Base-by-base conservation (phyloP, 1,139 yeast species). In the Lodderomyces jiufengensis region DNA sequence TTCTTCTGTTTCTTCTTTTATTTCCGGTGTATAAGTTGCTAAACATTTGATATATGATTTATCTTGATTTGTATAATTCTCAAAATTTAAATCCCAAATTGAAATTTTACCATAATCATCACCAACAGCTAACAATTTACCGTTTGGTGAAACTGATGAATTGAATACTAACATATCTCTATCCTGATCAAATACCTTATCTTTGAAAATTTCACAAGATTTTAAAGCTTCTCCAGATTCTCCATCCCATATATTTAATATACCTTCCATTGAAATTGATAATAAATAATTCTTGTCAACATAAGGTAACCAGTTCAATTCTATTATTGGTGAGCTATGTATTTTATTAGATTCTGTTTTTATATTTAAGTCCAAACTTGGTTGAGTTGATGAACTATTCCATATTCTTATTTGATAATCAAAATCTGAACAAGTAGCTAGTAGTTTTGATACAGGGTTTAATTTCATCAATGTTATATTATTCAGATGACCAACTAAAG, bases 321-420 rank as follows among this genome's bases (percentile, higher is more conserved):
- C 70, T 0, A 80, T 63, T 3, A 83, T 63, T 3, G 85, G 81
- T 29, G 79, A 73, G 0, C 74, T 59, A 50, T 80, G 85, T 0
- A 51, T 46, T 36, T 51, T 53, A 31, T 37, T 49, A 24, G 16
- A 48, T 1, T 50, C 37, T 3, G 37, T 37, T 13, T 35, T 35
- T 9, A 41, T 44, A 34, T 55, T 59, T 29, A 69, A 48, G 29
- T 58, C 64, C 11, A 60, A 43, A n/a, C 58, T 51, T 24, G 66
- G 69, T 37, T 73, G 77, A 14, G 76, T 59, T 20, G 78, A 72
- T 15, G 74, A 71, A 22, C 85, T 79, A 48, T 70, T 73, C 95
- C 95, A 88, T 11, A 87, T 65, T 47, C 86, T 74, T 9, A 87
- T 68, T 0, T 74, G 63, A 39, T 76, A 73, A 52, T 88, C 96